Evolutionary conservation across 768 basidiomycete species (phyloP), one percentile per base, ranked within the genome.

Genomic region (Tulasnella calospora): DNA sequence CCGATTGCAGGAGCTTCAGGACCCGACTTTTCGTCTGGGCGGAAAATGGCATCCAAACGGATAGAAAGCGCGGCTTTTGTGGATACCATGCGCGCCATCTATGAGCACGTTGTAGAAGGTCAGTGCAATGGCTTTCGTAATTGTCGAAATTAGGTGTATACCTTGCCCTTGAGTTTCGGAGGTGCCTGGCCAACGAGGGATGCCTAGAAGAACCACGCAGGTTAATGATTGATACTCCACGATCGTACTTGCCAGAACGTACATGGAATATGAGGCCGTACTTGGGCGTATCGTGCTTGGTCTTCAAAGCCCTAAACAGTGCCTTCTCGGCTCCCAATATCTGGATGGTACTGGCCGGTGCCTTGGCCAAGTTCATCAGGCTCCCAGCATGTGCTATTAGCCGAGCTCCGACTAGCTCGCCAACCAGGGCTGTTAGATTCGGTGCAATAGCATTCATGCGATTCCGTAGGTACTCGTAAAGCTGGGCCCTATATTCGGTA

Each of bases 71-170:
- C 94, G 4, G 97, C 92, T 87, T 99, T 99, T 71, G 98, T 99
- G 72, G 98, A 96, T 40, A 99, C 95, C 98, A 99, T 99, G 82
- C 98, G 94, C 30, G 98, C 98, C 98, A 99, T 99, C 92, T 94
- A 81, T 4, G 38, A 12, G 36, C 13, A 40, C 40, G 40, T 40
- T 40, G 8, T 40, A 23, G 3, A 17, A 73, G 23, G 75, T 79
- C 10, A 74, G 70, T 36, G 41, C 35, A 80, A 46, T 46, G 41
- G 41, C 9, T 40, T n/a, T 21, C 13, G 47, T 23, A 47, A 15
- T 46, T 9, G 76, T 79, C 27, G 72, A 23, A 19, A 40, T 76
- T 76, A 6, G 55, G 12, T 1, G 79, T 87, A 82, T 71, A 92
- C 93, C 87, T 98, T 99, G 82, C 97, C 97, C 88, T 99, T 99